Evolutionary conservation across 352 stramenopile genomes (phyloP), one percentile per base, ranked within the genome.

Genomic region (Phytophthora gonapodyides): DNA sequence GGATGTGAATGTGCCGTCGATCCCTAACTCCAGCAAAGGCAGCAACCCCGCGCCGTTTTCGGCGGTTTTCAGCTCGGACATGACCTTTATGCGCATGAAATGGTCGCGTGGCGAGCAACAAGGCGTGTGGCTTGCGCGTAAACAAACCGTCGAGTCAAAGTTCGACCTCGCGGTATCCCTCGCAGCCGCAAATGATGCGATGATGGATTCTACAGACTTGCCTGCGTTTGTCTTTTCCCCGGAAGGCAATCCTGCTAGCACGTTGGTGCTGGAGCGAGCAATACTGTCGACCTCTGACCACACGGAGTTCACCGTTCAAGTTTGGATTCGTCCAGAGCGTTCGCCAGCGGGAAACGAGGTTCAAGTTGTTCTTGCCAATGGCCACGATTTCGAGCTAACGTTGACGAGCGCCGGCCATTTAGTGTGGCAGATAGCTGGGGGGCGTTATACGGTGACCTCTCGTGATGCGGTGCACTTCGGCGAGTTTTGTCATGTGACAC

Each of bases 101-200:
- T 96, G 87, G 87, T 92, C 84, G 17, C 82, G 87, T 21, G 87
- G 87, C 0, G 87, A 96, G 36, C 80, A 94, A 45, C 77, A 87
- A 35, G 87, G 87, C 30, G 80, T 91, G 3, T 96, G 87, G 87
- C 56, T 96, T 15, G 87, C 87, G 3, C 72, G 65, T 19, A 76
- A 78, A 67, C 59, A 86, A 50, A 31, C 27, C 11, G 36, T 76
- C 5, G 45, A 63, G 31, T 52, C 21, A 24, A 33, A 12, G 31
- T 90, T 89, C 42, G 67, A 88, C 35, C 46, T 91, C 13, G 34
- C 48, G 9, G 52, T 56, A 9, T 73, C 56, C 3, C 60, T 94
- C 36, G 38, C 47, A 13, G 65, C 69, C 7, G 61, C 63, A 7
- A 72, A 61, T 16, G 57, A 79, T 50, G 69, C 59, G 2, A 94